Conservation (phyloP, 1,284 basidiomycete species). For the Leccinum huronense region DNA sequence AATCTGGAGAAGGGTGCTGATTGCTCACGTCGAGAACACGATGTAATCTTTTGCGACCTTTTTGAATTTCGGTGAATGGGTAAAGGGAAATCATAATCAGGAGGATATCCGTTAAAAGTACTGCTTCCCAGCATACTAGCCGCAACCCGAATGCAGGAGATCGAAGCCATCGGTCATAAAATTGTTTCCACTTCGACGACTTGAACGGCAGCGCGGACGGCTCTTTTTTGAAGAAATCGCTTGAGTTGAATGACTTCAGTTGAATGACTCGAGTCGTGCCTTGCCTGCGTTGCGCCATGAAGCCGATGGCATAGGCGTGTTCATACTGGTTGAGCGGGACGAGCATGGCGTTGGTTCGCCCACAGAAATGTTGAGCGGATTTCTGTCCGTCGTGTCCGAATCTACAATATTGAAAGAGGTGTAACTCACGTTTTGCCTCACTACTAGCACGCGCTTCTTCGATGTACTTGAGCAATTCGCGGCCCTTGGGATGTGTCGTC, state of each 20-base stretch:
- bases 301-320: constrained; percentile 79
- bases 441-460: constrained; percentile 56
- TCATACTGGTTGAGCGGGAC: constrained; percentile 90
- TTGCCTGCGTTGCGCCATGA: constrained; percentile 38
- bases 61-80: too few species aligned
- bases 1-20: too few species aligned
- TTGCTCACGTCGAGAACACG: too few species aligned
- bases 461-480: constrained; percentile 64
- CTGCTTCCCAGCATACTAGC: constrained; percentile 70
- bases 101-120: constrained; percentile 27
- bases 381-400: constrained; percentile 39
- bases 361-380: constrained; percentile 74
- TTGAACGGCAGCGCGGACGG: constrained; percentile 80
- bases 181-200: constrained; percentile 62
- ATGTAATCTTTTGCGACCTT: too few species aligned
- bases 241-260: constrained; percentile 73
- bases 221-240: constrained; percentile 78
- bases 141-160: constrained; percentile 74
- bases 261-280: constrained; percentile 73
- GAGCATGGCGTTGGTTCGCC: constrained; percentile 86
- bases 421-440: constrained; percentile 50
- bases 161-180: constrained; percentile 72
- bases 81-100: too few species aligned
- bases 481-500: constrained; percentile 85
- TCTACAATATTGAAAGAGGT: not conserved